Conservation (phyloP, 495 filamentous ascomycete genomes). For the Xylaria flabelliformis region DNA sequence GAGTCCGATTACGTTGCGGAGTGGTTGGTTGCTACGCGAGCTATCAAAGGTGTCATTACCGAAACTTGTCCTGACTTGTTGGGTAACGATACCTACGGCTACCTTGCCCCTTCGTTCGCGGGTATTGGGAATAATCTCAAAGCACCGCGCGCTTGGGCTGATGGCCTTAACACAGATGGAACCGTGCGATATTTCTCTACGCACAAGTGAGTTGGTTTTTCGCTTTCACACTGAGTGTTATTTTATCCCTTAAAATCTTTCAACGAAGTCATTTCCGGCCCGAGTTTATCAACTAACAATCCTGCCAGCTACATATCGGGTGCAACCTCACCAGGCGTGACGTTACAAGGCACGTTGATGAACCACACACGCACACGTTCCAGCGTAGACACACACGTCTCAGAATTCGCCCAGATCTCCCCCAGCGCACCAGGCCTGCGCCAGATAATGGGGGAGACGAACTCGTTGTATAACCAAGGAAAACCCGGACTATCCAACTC, state of each 20-base stretch:
- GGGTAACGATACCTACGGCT: slow-evolving; percentile 52
- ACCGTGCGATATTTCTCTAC: slow-evolving; percentile 64
- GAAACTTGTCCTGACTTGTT: slow-evolving; percentile 60
- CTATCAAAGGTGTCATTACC: slow-evolving; percentile 56
- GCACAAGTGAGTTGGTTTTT: slow-evolving; percentile 60
- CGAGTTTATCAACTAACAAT: slow-evolving; percentile 26
- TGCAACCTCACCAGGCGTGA: slow-evolving; percentile 66
- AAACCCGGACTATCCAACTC: slow-evolving; percentile 67
- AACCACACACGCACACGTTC: slow-evolving; percentile 65
- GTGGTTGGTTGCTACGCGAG: slow-evolving; percentile 63
- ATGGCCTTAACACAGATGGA: slow-evolving; percentile 56
- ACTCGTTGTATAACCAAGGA: slow-evolving; percentile 70
- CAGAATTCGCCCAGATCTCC: slow-evolving; percentile 50
- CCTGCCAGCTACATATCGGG: slow-evolving; percentile 66
- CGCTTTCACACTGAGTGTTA: neutral
- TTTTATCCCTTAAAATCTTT: neutral
- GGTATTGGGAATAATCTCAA: slow-evolving; percentile 61
- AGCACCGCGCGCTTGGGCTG: slow-evolving; percentile 56
- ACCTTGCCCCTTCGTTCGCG: slow-evolving; percentile 67
- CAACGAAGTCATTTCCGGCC: neutral
- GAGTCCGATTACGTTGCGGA: slow-evolving; percentile 65
- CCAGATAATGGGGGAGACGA: slow-evolving; percentile 71
- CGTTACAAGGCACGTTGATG: slow-evolving; percentile 68
- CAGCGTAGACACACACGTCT: slow-evolving; percentile 55
- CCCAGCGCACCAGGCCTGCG: slow-evolving; percentile 48